Base-by-base conservation (phyloP, 768 basidiomycete genomes). In the Tricholoma sp. region DNA sequence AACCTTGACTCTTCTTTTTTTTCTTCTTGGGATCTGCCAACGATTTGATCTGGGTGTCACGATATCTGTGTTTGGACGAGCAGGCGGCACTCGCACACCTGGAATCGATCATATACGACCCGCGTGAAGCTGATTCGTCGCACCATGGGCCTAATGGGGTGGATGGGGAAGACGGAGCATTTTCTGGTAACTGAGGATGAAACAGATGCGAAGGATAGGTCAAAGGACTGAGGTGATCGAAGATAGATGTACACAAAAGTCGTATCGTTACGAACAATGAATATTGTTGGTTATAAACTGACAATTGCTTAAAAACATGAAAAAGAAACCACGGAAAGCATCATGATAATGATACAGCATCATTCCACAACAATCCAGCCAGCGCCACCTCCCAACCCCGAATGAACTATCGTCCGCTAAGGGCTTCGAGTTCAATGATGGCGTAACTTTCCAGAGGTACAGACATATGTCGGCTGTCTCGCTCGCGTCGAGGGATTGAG, bases 61-160 rank as follows among this genome's bases (percentile, higher is more conserved):
- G 32, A 10, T 39, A 34, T 21, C 50, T 58, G 22, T 61, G 47
- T 56, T 34, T 18, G 24, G 45, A 64, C 55, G 56, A 59, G 63
- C 74, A 93, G 91, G 91, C 88, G 50, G 88, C 91, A 21, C 84
- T 93, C 57, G 85, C 80, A 14, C 83, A 93, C 72, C 79, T 94
- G 58, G 91, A 94, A 68, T 88, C 85, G 53, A 89, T 94, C 74
- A 88, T 91, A 56, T 71, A 83, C 68, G 74, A 91, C 72, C 78
- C 80, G 2, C 60, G 65, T 45, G 66, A 69, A 50, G 57, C 54
- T 12, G 59, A 47, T 35, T 47, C 46, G 9, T 29, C 50, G 35
- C 57, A 54, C 31, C 29, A 56, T 16, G 55, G 55, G 14, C 47
- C 29, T n/a, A 59, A 51, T 31, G 55, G 50, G 19, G 32, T 45